These are phyloP conservation scores for Exsudoporus frostii DNA, from an alignment of 768 basidiomycete species.

Conservation along the genomic window DNA sequence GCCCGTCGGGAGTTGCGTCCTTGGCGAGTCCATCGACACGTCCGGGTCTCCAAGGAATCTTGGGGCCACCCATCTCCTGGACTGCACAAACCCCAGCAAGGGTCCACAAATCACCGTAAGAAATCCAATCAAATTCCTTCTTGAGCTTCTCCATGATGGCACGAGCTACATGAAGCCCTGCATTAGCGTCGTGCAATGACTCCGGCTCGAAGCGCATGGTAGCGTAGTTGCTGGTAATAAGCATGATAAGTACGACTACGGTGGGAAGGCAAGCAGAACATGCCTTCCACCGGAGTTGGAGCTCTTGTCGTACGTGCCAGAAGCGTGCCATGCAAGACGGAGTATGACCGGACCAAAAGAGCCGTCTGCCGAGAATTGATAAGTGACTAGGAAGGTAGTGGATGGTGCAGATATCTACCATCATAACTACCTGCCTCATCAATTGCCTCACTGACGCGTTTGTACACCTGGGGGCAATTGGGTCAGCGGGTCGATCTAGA, in stretches of 20 bases:
- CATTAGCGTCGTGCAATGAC: constrained; percentile 77
- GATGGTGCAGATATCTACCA: constrained; percentile 44
- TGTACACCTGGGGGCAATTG: constrained; percentile 67
- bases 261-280: constrained; percentile 7
- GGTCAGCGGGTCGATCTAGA: neutral
- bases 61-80: constrained; percentile 91
- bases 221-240: constrained; percentile 78
- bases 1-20: constrained; percentile 81
- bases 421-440: constrained; percentile 77
- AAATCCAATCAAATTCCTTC: constrained; percentile 87
- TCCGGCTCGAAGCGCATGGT: constrained; percentile 98
- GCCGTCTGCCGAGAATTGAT: constrained; percentile 52
- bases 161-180: constrained; percentile 79
- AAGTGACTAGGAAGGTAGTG: neutral
- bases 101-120: constrained; percentile 96
- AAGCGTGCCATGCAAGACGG: constrained; percentile 92
- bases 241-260: constrained; percentile 1
- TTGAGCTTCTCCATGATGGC: constrained; percentile 83
- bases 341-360: constrained; percentile 85
- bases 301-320: constrained; percentile 88
- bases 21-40: constrained; percentile 80
- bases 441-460: constrained; percentile 73
- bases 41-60: constrained; percentile 91
- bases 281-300: constrained; percentile 78
- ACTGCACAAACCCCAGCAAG: constrained; percentile 90